Base-by-base conservation (phyloP, 306 rosid genomes). In the Malus asiatica region DNA sequence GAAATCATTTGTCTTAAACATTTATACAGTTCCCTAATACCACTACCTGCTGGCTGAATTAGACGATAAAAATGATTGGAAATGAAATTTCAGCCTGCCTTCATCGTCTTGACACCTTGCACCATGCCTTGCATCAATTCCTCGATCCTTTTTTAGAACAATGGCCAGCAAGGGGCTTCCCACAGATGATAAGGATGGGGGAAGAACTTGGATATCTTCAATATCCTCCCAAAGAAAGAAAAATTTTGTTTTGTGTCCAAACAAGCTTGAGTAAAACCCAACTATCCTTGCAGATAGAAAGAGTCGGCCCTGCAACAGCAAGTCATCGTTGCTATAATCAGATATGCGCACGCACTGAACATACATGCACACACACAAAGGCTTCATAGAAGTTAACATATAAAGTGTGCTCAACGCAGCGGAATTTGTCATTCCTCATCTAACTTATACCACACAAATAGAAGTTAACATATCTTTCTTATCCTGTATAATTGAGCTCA, bases 181-280 rank as follows among this genome's bases (percentile, higher is more conserved):
- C 70, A 92, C 19, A 14, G 98, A 89, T 68, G 87, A 83, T n/a
- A 87, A 61, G 38, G 97, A 71, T 27, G 98, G 96, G 76, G 96
- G 85, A 73, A 89, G 89, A 27, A 85, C 86, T 77, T 86, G 84
- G 72, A 95, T 79, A 71, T 87, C 90, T 65, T 92, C 97, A 82
- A 95, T 90, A 74, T 95, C 98, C 77, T 95, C 98, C 96, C 96
- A 90, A 35, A 95, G 96, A 77, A 95, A 86, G 89, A 88, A 95
- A 85, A 95, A 88, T 9, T 85, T 95, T 27, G 96, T 90, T 86
- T 92, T 95, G 78, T 92, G 93, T 78, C 98, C 98, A 75, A 95
- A 89, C 25, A 95, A 78, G 79, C 85, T 90, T 46, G 90, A 86
- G 81, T 89, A 83, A 78, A 92, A 95, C 62, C 98, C 98, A 40